Base-by-base conservation (phyloP, 2,329 filamentous ascomycete species). In the Alternaria burnsii region DNA sequence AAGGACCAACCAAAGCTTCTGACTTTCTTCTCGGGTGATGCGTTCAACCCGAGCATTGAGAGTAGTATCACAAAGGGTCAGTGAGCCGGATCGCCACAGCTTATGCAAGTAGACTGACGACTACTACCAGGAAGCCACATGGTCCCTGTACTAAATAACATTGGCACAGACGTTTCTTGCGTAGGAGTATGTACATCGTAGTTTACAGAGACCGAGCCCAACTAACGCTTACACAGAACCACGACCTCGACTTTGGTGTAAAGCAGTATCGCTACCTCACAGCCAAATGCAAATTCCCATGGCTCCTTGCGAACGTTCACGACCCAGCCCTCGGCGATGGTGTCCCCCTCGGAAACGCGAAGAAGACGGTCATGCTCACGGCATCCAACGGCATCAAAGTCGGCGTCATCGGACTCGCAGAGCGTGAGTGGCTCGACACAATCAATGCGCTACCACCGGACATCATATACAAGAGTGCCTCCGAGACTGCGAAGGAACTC, bases 241-340 rank as follows among this genome's bases (percentile, higher is more conserved):
- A 97, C 77, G 94, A 97, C 75, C 87, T 97, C 55, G 94, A 97
- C 80, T 97, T 97, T 78, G 94, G 93, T 12, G 90, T 96, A 41
- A 84, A 86, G 56, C 93, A 97, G 76, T 94, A 94, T 75, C 84
- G 87, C 57, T 84, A 93, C 71, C 82, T 97, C 50, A 84, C 89
- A 5, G 82, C 83, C 34, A 89, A 92, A 74, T 96, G 93, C 80
- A 86, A 85, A 22, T 97, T 97, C 69, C 93, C 93, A 4, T 97
- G 94, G 93, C 86, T 97, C 1, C 85, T 96, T 16, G 93, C 93
- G 66, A 97, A 97, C 76, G 90, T 97, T 9, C 83, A 95, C 26
- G 93, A 97, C 78, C 92, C 91, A 1, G 91, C 89, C 0, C 83
- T 97, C 11, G 93, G 93, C 38, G 86, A 91, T 1, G 82, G 87